Conservation (phyloP, 768 basidiomycete species). For the Hortiboletus flavorubellus region DNA sequence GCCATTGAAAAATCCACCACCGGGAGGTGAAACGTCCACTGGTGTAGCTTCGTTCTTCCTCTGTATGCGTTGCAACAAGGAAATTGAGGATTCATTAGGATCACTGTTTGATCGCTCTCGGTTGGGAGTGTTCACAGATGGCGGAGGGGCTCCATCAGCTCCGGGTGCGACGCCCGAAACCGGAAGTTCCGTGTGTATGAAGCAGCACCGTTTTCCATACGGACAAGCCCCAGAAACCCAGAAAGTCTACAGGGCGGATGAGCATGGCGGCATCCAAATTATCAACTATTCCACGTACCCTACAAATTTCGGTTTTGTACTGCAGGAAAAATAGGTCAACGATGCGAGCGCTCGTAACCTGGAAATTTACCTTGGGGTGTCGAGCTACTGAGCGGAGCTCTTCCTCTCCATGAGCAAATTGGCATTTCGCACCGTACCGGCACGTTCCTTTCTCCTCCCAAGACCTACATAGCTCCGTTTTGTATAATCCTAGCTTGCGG, state of each 20-base stretch:
- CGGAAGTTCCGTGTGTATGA: conserved; percentile 88
- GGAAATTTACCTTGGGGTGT: conserved; percentile 73
- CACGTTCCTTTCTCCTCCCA: conserved; percentile 92
- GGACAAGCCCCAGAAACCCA: conserved; percentile 94
- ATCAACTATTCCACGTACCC: conserved; percentile 45
- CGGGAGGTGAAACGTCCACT: conserved; percentile 45
- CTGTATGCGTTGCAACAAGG: conserved; percentile 76
- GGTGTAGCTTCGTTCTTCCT: conserved; percentile 60
- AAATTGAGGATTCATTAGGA: conserved; percentile 67
- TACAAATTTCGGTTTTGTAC: conserved; percentile 95
- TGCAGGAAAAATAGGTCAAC: conserved; percentile 30
- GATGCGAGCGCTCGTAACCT: neutral
- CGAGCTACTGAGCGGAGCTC: conserved; percentile 81
- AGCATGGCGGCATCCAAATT: neutral
- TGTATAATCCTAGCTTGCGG: conserved; percentile 85
- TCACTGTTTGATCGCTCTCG: conserved; percentile 78
- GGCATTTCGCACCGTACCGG: conserved; percentile 85
- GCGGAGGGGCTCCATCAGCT: conserved; percentile 50
- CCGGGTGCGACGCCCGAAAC: conserved; percentile 56
- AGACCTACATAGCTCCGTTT: conserved; percentile 85
- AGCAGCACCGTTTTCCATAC: conserved; percentile 90
- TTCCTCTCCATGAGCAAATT: conserved; percentile 91
- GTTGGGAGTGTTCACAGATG: conserved; percentile 48
- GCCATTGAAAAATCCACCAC: conserved; percentile 48
- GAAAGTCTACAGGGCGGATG: conserved; percentile 59